phyloP scores from a whole-genome alignment of 176 grass and related monocot species.

The Musa acuminata region DNA sequence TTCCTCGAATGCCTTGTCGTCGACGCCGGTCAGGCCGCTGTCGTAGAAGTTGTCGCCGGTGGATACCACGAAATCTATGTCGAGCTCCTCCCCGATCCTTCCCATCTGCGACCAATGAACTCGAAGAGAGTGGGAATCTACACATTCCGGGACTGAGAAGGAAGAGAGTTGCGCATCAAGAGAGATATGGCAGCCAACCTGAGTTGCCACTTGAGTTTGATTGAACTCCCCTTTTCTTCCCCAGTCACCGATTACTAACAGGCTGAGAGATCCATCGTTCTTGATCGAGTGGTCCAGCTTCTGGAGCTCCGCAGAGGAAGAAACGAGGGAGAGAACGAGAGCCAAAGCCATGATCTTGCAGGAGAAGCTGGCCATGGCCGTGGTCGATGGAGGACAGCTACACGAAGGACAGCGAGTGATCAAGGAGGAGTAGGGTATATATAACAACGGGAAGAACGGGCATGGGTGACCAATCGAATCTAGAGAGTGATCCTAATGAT shows the following conservation, averaged over 20 bases:
- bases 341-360: not conserved
- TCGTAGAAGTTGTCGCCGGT: constrained; percentile 79
- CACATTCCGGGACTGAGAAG: not conserved
- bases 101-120: constrained; percentile 43
- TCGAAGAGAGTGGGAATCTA: too few relatives aligned
- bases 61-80: constrained; percentile 66
- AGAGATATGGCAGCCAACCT: not conserved
- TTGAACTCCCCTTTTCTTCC: not conserved
- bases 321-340: not conserved
- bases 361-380: not conserved
- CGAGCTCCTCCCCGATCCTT: constrained; percentile 40
- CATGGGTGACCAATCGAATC: too few relatives aligned
- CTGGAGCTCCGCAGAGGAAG: not conserved
- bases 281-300: not conserved
- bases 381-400: not conserved
- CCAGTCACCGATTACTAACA: constrained; percentile 10
- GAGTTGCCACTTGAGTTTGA: not conserved
- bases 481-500: too few relatives aligned
- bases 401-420: not conserved
- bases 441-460: too few relatives aligned
- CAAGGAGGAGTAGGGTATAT: too few relatives aligned
- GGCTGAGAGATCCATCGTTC: not conserved
- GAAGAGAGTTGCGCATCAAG: not conserved
- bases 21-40: constrained; percentile 48
- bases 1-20: constrained; percentile 54